Evolutionary conservation across 2,329 filamentous ascomycete species (phyloP).

Genomic region (Meredithiella fracta): DNA sequence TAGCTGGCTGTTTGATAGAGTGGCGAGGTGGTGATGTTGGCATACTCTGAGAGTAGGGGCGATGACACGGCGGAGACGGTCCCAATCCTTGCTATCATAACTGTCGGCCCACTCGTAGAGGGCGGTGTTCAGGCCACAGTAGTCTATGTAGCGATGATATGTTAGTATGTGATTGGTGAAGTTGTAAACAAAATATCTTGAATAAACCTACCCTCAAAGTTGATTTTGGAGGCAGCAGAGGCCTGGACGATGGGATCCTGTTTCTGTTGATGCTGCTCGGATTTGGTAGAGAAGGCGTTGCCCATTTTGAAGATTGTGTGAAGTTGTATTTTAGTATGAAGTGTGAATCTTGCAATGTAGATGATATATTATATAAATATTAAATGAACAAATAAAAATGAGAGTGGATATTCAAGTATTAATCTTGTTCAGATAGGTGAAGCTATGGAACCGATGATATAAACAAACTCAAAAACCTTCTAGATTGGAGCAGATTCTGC

Average conservation of each 20-base stretch:
- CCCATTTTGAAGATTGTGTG: neutral
- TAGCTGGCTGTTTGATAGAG: constrained; percentile 21
- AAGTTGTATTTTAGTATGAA: neutral
- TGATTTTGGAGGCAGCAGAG: neutral
- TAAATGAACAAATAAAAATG: too few species aligned
- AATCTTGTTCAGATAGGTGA: too few species aligned
- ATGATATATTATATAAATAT: neutral
- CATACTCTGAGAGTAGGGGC: constrained; percentile 28
- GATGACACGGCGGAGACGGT: constrained; percentile 41
- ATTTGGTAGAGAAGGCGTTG: neutral
- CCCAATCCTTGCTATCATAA: constrained; percentile 52
- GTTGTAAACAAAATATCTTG: too few species aligned
- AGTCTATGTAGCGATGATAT: constrained; percentile 14
- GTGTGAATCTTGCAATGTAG: neutral
- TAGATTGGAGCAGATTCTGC: neutral
- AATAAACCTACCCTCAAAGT: neutral
- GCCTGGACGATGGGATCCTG: neutral
- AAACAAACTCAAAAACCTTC: too few species aligned
- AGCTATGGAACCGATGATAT: too few species aligned
- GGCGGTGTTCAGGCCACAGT: constrained; percentile 18
- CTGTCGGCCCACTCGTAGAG: constrained; percentile 44
- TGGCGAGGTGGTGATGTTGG: neutral
- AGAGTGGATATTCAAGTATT: too few species aligned
- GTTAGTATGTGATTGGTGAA: neutral
- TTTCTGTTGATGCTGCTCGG: neutral